These are phyloP conservation scores for Solanum sejunctum DNA, from an alignment of 257 asterid species.

Conservation along the genomic window DNA sequence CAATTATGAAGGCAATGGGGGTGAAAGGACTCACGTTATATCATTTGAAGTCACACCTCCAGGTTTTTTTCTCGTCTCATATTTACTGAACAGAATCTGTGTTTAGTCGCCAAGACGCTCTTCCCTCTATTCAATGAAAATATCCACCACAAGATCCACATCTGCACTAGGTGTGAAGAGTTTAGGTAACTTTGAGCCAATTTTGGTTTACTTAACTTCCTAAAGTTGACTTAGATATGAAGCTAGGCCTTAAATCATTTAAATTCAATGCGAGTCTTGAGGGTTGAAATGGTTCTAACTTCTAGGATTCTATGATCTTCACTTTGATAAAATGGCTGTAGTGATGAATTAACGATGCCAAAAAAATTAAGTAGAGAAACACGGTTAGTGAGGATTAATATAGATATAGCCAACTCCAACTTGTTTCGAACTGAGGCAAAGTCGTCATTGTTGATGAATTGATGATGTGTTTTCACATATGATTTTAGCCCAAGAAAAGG, in stretches of 20 bases:
- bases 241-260: neutral
- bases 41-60: conserved; percentile 95
- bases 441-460: neutral
- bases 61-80: conserved; percentile 25
- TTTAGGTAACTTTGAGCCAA: neutral
- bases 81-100: neutral
- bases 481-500: neutral
- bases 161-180: neutral
- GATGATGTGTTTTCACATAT: neutral
- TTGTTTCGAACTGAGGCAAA: neutral
- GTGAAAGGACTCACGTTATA: conserved; percentile 91
- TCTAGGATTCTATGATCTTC: neutral
- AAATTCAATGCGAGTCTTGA: neutral
- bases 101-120: neutral
- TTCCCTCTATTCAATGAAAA: neutral
- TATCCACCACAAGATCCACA: neutral
- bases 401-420: neutral
- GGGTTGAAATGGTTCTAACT: neutral
- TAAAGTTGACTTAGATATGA: neutral
- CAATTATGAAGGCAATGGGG: conserved; percentile 83
- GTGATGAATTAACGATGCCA: neutral
- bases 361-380: neutral
- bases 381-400: neutral
- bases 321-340: neutral
- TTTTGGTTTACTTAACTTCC: neutral